Evolutionary conservation across 2,329 filamentous ascomycete species (phyloP), one percentile per base, ranked within the genome.

Genomic region (Fusarium tanahbumbuense): DNA sequence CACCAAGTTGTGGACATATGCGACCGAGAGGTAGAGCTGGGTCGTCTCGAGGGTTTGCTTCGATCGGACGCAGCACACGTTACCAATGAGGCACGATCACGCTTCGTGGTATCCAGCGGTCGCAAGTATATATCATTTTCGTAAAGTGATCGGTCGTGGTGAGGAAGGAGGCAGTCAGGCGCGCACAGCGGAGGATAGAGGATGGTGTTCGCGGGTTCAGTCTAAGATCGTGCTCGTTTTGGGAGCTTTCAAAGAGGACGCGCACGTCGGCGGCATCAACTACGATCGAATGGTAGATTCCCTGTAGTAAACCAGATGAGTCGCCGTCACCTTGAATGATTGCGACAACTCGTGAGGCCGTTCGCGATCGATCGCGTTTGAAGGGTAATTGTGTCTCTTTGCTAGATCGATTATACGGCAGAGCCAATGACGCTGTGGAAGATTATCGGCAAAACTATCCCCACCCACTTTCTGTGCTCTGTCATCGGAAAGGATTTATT

Each of bases 111-210:
- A 2, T 37, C n/a, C 10, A n/a, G 10, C 18, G 10, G 18, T n/a
- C 3, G 34, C 18, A 4, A 12, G 0, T n/a, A 2, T n/a, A 10
- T 37, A 3, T 37, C 10, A 0, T n/a, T 4, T 37, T 37, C 3
- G 5, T 6, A 18, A 18, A 37, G 9, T 12, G 41, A 5, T 44
- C 41, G 13, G 22, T 44, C 41, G 22, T 22, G 22, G 13, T 44
- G 5, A 11, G 41, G 20, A 23, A 16, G 20, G 20, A 23, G 41
- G 10, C 34, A 44, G 22, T 16, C 22, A 22, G 22, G 5, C 41
- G 15, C 15, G 22, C 13, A 6, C 13, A 23, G 6, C 13, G 41
- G 20, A 22, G 22, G 22, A 25, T 6, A 15, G 8, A 50, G 30
- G 48, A 10, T 44, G 41, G 20, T 22, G 6, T 27, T 50, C 22